Evolutionary conservation across 768 basidiomycete species (phyloP).

Genomic region (Leccinum olivaceopallidum): DNA sequence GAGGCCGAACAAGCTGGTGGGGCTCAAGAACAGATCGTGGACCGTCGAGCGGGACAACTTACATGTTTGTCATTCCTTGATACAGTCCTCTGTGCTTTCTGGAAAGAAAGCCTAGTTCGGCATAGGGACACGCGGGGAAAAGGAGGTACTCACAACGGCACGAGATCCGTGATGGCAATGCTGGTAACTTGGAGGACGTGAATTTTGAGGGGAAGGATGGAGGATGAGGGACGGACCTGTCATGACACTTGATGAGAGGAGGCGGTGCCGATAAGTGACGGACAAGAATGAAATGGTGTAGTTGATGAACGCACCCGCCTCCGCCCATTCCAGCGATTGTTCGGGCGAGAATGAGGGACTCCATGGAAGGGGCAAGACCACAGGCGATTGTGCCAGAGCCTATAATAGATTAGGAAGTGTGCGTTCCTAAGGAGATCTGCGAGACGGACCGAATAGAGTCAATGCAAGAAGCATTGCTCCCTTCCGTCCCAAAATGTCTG

Average conservation of each 20-base stretch:
- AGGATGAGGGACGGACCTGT: slow-evolving; percentile 52
- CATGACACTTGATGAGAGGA: slow-evolving; percentile 64
- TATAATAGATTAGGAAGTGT: slow-evolving; percentile 33
- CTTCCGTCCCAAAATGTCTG: slow-evolving; percentile 84
- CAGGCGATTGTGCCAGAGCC: slow-evolving; percentile 84
- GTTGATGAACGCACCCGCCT: slow-evolving; percentile 63
- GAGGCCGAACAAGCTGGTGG: slow-evolving; percentile 71
- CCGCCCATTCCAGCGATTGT: slow-evolving; percentile 92
- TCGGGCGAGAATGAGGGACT: slow-evolving; percentile 73
- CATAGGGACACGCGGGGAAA: slow-evolving; percentile 4
- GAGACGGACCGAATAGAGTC: slow-evolving; percentile 70
- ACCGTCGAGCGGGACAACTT: slow-evolving; percentile 26
- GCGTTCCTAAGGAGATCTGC: slow-evolving; percentile 16
- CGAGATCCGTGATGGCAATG: slow-evolving; percentile 83
- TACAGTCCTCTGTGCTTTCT: slow-evolving; percentile 88
- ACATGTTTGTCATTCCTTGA: slow-evolving; percentile 92
- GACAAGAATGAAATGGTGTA: background rate
- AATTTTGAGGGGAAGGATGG: slow-evolving; percentile 17
- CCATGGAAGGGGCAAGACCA: slow-evolving; percentile 87
- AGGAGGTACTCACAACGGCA: slow-evolving; percentile 67
- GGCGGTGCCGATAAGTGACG: slow-evolving; percentile 18
- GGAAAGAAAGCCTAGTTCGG: slow-evolving; percentile 4
- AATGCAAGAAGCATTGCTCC: slow-evolving; percentile 86
- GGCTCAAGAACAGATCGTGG: slow-evolving; percentile 12
- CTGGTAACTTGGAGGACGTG: slow-evolving; percentile 61